These are phyloP conservation scores for Acer campestre DNA, from an alignment of 345 rosid genomes.

Conservation along the genomic window DNA sequence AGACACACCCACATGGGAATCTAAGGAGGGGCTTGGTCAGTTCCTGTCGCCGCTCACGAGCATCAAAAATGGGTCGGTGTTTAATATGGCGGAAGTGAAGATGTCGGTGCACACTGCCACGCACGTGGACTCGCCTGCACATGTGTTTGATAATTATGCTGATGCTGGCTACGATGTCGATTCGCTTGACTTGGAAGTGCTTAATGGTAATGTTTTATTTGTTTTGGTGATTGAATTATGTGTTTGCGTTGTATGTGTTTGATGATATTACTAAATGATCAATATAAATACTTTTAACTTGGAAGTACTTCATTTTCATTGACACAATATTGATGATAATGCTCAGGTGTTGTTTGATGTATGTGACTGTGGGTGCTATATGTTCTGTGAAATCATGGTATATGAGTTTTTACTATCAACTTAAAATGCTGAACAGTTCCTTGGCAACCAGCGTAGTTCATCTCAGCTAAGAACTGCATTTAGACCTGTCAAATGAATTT, in stretches of 20 bases:
- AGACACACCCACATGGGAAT: slow-evolving; percentile 37
- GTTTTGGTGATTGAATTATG: neutral
- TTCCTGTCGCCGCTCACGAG: slow-evolving; percentile 38
- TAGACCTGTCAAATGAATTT: too few species aligned
- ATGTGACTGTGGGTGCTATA: too few species aligned
- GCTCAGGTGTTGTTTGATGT: too few species aligned
- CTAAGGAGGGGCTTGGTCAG: slow-evolving; percentile 41
- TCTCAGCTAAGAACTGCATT: too few species aligned
- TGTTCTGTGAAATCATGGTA: too few species aligned
- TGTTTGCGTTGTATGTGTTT: neutral
- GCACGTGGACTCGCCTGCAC: slow-evolving; percentile 54
- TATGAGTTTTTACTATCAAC: too few species aligned
- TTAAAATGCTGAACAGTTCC: too few species aligned
- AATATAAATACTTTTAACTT: too few species aligned
- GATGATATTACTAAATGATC: neutral
- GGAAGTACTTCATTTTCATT: too few species aligned
- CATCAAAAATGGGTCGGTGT: slow-evolving; percentile 43
- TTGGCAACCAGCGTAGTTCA: too few species aligned
- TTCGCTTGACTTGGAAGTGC: slow-evolving; percentile 40
- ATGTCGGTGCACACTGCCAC: slow-evolving; percentile 2
- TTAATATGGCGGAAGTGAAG: slow-evolving; percentile 15
- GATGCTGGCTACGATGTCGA: slow-evolving; percentile 49
- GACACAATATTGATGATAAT: too few species aligned
- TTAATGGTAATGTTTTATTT: slow-evolving; percentile 15
- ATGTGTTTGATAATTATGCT: slow-evolving; percentile 40